phyloP scores from a whole-genome alignment of 1,139 yeast species.

The Meyerozyma athensensis region DNA sequence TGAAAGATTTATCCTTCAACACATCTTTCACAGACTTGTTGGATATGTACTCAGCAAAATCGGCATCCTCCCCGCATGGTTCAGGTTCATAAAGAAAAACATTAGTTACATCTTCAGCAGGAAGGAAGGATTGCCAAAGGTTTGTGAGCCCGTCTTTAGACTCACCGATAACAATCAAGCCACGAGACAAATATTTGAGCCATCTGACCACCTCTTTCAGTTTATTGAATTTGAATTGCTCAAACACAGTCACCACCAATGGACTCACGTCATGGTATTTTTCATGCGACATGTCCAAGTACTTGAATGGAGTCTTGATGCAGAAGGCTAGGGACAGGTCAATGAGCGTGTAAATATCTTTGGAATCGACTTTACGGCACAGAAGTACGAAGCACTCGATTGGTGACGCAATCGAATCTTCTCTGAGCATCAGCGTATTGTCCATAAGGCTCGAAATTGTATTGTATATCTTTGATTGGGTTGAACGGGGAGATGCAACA shows the following conservation, averaged over 20 bases:
- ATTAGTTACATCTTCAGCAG: slow-evolving; percentile 12
- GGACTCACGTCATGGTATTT: slow-evolving; percentile 50
- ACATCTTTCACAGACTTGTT: slow-evolving; percentile 19
- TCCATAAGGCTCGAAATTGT: slow-evolving; percentile 21
- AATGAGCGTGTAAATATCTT: background rate
- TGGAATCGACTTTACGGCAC: background rate
- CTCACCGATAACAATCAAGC: slow-evolving; percentile 53
- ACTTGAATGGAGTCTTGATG: slow-evolving; percentile 74
- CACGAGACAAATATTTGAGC: slow-evolving; percentile 45
- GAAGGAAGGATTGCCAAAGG: slow-evolving; percentile 19
- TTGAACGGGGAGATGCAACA: slow-evolving; percentile 14
- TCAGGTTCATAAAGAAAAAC: background rate
- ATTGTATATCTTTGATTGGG: slow-evolving; percentile 18
- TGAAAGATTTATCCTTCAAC: slow-evolving; percentile 8
- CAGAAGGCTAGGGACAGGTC: slow-evolving; percentile 17
- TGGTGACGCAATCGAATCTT: slow-evolving; percentile 41
- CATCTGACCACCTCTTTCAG: slow-evolving; percentile 39
- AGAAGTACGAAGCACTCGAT: slow-evolving; percentile 32
- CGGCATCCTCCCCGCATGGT: background rate
- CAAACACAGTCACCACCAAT: slow-evolving; percentile 59
- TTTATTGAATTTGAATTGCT: slow-evolving; percentile 61
- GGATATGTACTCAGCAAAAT: slow-evolving; percentile 15
- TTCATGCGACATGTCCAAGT: slow-evolving; percentile 58
- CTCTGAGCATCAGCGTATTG: slow-evolving; percentile 40
- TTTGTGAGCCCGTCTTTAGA: slow-evolving; percentile 27